Percentiles rank a stretch among this genome's conserved stretches.
Evolutionary conservation across 2,329 filamentous ascomycete genomes (phyloP).

Genomic region (Taxawa tesnikishii): DNA sequence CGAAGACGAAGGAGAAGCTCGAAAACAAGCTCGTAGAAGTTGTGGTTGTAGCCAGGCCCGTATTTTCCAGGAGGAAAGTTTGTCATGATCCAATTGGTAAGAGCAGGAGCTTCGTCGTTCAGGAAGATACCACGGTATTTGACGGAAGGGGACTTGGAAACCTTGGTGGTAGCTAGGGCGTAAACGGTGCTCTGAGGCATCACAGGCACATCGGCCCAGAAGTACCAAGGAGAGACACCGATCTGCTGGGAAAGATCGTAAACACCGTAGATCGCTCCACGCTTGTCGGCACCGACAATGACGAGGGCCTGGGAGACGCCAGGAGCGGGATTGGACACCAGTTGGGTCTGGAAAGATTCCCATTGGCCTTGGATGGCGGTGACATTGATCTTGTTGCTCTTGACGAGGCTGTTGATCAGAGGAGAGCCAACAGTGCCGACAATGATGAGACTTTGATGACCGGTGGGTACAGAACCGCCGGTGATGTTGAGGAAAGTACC

Average conservation of each 20-base stretch:
- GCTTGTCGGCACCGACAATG: constrained; percentile 52
- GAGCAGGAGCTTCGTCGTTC: constrained; percentile 56
- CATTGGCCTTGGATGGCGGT: constrained; percentile 48
- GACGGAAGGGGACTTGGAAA: constrained; percentile 47
- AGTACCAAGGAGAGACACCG: constrained; percentile 59
- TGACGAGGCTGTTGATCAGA: constrained; percentile 46
- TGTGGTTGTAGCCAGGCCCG: constrained; percentile 33
- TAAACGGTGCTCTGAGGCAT: constrained; percentile 41
- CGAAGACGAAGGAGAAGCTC: constrained; percentile 57
- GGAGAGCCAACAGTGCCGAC: constrained; percentile 55
- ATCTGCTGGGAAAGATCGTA: constrained; percentile 64
- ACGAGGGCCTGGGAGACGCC: constrained; percentile 48
- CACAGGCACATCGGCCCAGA: constrained; percentile 50
- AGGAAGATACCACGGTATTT: constrained; percentile 60
- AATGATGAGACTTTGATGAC: constrained; percentile 48
- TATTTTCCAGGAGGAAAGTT: constrained; percentile 29
- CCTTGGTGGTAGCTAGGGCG: constrained; percentile 39
- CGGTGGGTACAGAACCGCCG: too few species aligned
- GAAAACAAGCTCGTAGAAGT: constrained; percentile 57
- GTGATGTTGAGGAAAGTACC: constrained; percentile 33
- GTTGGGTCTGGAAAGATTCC: constrained; percentile 53
- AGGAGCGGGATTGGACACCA: constrained; percentile 44
- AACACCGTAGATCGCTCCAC: constrained; percentile 56
- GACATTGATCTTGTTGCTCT: constrained; percentile 44
- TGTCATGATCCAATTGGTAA: constrained; percentile 52